These are phyloP conservation scores for Colletotrichum tamarilloi DNA, from an alignment of 2,329 filamentous ascomycete genomes.

Conservation along the genomic window DNA sequence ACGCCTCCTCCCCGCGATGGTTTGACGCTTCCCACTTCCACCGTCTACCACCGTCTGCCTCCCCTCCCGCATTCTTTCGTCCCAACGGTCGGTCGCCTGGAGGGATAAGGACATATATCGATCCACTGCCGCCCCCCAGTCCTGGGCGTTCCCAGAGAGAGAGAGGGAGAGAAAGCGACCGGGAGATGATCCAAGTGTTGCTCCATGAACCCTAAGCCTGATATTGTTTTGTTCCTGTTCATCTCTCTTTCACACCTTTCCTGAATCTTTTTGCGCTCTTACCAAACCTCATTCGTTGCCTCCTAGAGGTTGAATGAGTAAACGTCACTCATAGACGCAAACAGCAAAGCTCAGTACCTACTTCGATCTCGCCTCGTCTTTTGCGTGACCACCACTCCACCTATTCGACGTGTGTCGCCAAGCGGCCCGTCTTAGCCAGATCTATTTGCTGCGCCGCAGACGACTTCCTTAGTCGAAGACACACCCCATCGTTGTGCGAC, in stretches of 20 bases:
- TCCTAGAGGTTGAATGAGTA: not conserved
- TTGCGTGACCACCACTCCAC: constrained; percentile 9
- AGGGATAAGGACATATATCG: constrained; percentile 30
- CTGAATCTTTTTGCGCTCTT: not conserved
- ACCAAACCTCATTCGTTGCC: not conserved
- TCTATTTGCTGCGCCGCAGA: constrained; percentile 19
- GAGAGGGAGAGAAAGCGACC: not conserved
- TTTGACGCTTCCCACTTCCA: constrained; percentile 30
- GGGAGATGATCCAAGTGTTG: not conserved
- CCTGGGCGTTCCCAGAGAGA: constrained; percentile 4
- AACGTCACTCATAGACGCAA: not conserved
- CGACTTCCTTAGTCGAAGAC: not conserved
- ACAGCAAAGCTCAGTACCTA: not conserved
- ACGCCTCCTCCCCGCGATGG: constrained; percentile 35
- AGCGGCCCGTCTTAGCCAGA: constrained; percentile 5
- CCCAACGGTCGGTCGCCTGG: constrained; percentile 25
- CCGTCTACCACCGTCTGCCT: constrained; percentile 24
- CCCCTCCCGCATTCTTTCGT: constrained; percentile 21
- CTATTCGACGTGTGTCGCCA: constrained; percentile 13
- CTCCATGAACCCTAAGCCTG: constrained; percentile 23
- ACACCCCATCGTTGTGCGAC: constrained; percentile 11
- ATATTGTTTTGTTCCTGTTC: not conserved
- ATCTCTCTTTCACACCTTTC: not conserved
- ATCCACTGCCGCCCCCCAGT: constrained; percentile 13
- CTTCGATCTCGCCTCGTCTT: not conserved